Conservation (phyloP, 331 rosid species). For the Arachis monticola region DNA sequence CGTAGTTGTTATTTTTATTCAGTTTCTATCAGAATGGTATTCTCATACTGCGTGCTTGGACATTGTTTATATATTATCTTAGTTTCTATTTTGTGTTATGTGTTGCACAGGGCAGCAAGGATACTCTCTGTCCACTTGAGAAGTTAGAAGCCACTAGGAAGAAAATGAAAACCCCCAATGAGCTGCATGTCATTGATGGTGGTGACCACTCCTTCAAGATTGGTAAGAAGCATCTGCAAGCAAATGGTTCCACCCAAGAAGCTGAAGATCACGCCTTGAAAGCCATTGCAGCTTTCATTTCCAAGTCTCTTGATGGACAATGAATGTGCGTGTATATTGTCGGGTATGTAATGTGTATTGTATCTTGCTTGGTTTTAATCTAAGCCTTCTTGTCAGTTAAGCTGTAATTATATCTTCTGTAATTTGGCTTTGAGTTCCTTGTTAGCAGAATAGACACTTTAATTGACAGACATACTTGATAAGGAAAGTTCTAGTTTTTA, state of each 20-base stretch:
- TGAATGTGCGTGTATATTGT: constrained; percentile 5
- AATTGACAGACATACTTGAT: constrained; percentile 23
- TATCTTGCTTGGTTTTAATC: constrained; percentile 7
- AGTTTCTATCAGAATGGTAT: constrained; percentile 15
- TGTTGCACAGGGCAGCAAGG: constrained; percentile 74
- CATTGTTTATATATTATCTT: constrained; percentile 1
- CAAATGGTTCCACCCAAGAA: constrained; percentile 62
- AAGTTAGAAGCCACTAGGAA: constrained; percentile 70
- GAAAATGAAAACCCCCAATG: constrained; percentile 68
- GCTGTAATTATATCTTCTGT: constrained; percentile 26
- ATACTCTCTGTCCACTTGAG: constrained; percentile 72
- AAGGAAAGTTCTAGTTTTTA: neutral
- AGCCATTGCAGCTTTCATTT: constrained; percentile 61
- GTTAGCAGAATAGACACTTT: neutral
- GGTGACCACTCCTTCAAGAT: constrained; percentile 95
- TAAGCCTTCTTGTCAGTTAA: constrained; percentile 17
- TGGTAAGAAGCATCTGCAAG: constrained; percentile 79
- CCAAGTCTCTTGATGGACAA: constrained; percentile 43
- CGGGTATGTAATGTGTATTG: constrained; percentile 12
- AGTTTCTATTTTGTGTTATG: constrained; percentile 15
- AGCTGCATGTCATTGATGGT: constrained; percentile 77
- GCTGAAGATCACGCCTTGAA: constrained; percentile 70
- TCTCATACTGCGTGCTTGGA: neutral
- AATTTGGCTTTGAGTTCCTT: constrained; percentile 14
- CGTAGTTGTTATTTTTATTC: constrained; percentile 20